A percentile compares a stretch with the other conserved stretches of the same genome.
Conservation (phyloP, 257 asterid genomes). For the Nicotiana knightiana region DNA sequence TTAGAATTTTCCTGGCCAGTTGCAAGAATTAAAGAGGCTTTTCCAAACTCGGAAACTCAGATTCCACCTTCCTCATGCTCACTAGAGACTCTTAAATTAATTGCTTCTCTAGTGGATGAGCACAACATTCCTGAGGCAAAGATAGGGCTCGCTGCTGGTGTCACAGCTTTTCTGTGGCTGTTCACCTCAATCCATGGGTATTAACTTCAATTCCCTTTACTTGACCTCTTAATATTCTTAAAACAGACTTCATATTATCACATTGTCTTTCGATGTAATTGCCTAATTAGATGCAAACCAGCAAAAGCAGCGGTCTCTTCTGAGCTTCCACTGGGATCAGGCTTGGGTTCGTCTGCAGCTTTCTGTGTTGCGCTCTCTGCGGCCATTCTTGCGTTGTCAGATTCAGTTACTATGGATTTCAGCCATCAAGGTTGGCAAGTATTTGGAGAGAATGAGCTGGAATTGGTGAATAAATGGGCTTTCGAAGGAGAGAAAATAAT, state of each 20-base stretch:
- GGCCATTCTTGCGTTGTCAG: conserved; percentile 73
- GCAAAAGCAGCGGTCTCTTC: conserved; percentile 75
- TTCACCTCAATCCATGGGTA: conserved; percentile 84
- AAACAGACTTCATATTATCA: background rate
- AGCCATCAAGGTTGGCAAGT: conserved; percentile 89
- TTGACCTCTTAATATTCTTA: background rate
- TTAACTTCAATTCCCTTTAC: background rate
- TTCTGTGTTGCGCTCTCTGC: conserved; percentile 86
- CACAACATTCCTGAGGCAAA: conserved; percentile 63
- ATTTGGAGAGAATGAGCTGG: conserved; percentile 66
- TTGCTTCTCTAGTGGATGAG: conserved; percentile 70
- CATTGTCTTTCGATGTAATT: conserved; percentile 16
- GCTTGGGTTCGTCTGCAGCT: conserved; percentile 98
- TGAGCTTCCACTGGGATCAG: conserved; percentile 95
- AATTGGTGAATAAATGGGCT: conserved; percentile 92
- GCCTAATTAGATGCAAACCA: conserved; percentile 61
- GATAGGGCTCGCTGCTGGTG: conserved; percentile 65
- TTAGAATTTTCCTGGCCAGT: conserved; percentile 85
- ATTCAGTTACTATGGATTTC: conserved; percentile 55
- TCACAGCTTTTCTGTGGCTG: conserved; percentile 88
- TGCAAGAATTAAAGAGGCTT: conserved; percentile 66
- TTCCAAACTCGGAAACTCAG: conserved; percentile 49
- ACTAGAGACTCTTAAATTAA: conserved; percentile 56
- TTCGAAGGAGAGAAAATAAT: conserved; percentile 91
- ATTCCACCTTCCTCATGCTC: conserved; percentile 69